Evolutionary conservation across 2,329 filamentous ascomycete genomes (phyloP), one percentile per base, ranked within the genome.

Genomic region (Verticillium albo-atrum): DNA sequence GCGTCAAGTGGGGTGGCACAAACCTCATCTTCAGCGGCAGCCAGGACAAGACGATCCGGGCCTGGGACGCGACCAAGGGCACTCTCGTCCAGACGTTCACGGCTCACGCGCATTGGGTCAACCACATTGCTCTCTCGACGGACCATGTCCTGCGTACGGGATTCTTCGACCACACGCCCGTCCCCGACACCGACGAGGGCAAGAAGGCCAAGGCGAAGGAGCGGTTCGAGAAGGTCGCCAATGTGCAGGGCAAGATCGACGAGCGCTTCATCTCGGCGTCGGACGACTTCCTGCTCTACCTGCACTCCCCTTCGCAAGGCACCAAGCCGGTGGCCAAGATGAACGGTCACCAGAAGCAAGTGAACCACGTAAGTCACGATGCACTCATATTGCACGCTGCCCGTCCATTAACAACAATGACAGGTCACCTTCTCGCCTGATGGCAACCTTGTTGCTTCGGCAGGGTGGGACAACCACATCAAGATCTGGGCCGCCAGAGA

Each of bases 201-300:
- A 93, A 89, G 75, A 77, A 88, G 17, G 79, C 81, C 6, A 91
- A 91, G 71, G 93, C 95, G 0, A 89, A 87, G 72, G 84, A 89
- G 66, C 85, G 92, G 27, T 98, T 97, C 70, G 88, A 95, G 67
- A 91, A 92, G 71, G 92, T 92, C 1, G 91, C 92, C 5, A 90
- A 82, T 2, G 82, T 92, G 28, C 85, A 89, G 64, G 90, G 90
- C 27, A 86, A 88, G 68, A 81, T 96, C 25, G 86, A 90, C 1
- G 95, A 99, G 77, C 85, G 91, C 28, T 77, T 98, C 4, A 90
- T 96, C 3, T 96, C 92, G 9, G 95, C 94, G 2, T 94, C 89
- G 65, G 95, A 98, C 70, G 95, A 99, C 73, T 96, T 93, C 73
- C 97, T 93, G 6, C 94, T 99, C 84, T 97, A 92, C 71, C 82